Conservation (phyloP, 345 rosid genomes). For the Limnanthes douglasii region DNA sequence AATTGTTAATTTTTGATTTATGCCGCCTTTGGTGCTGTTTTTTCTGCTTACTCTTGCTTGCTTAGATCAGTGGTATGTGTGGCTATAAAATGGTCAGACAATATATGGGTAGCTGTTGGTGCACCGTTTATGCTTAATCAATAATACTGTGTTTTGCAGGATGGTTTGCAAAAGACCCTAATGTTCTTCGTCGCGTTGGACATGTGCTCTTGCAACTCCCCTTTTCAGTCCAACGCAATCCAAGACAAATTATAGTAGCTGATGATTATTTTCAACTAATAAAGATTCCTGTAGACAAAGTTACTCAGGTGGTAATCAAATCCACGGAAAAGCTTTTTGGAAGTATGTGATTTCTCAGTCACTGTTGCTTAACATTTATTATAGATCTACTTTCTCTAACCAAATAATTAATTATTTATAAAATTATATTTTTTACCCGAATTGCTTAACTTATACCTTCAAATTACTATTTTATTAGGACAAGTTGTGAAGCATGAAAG, state of each 20-base stretch:
- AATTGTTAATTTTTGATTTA: too few species aligned
- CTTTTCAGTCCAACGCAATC: constrained; percentile 58
- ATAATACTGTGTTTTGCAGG: constrained; percentile 40
- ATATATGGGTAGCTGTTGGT: too few species aligned
- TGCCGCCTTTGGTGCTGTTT: too few species aligned
- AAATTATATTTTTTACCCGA: too few species aligned
- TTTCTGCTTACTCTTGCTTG: not conserved
- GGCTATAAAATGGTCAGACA: not conserved
- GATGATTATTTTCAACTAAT: constrained; percentile 80
- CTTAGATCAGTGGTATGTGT: not conserved
- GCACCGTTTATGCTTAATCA: too few species aligned
- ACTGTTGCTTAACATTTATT: constrained; percentile 5
- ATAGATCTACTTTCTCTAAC: not conserved
- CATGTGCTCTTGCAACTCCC: constrained; percentile 88
- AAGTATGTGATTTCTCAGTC: constrained; percentile 34
- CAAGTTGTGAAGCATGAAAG: constrained; percentile 74
- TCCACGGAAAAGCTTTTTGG: constrained; percentile 84
- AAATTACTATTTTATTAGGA: constrained; percentile 25
- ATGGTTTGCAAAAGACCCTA: constrained; percentile 88
- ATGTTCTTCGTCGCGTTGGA: constrained; percentile 60
- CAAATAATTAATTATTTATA: too few species aligned
- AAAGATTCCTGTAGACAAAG: constrained; percentile 55
- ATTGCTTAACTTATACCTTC: not conserved
- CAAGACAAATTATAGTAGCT: constrained; percentile 75
- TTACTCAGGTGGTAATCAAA: constrained; percentile 52